Evolutionary conservation across 805 yeast species (phyloP).

Genomic region (Starmerella etchellsii): DNA sequence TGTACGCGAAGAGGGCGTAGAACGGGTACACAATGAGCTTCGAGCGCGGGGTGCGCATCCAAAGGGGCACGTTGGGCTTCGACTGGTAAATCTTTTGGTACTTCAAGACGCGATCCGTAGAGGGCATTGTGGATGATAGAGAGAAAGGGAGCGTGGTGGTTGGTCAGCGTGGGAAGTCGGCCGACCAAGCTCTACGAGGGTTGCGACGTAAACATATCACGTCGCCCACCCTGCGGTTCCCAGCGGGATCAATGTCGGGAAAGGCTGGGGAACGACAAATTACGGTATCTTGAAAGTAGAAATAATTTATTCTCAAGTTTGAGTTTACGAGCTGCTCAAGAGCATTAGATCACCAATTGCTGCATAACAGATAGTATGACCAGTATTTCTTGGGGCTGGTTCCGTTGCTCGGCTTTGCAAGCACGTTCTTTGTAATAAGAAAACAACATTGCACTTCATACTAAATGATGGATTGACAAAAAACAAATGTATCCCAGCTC

Average conservation of each 20-base stretch:
- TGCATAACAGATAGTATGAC: too few species aligned
- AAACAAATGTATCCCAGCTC: too few species aligned
- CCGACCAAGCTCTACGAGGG: background rate
- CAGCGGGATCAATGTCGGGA: background rate
- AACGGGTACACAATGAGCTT: slow-evolving; percentile 65
- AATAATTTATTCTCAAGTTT: too few species aligned
- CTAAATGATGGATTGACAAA: too few species aligned
- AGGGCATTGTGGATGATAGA: slow-evolving; percentile 9
- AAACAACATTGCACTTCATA: too few species aligned
- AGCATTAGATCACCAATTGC: too few species aligned
- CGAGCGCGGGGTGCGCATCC: slow-evolving; percentile 48
- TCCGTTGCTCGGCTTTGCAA: too few species aligned
- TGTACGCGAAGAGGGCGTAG: slow-evolving; percentile 57
- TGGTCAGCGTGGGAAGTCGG: slow-evolving; percentile 9
- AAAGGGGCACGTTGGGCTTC: slow-evolving; percentile 25
- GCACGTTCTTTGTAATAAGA: too few species aligned
- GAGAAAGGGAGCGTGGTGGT: slow-evolving; percentile 5
- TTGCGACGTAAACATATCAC: background rate
- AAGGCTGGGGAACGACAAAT: too few species aligned
- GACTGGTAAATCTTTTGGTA: slow-evolving; percentile 30
- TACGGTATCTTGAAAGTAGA: too few species aligned
- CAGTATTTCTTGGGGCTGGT: too few species aligned
- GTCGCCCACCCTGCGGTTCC: background rate
- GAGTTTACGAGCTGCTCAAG: too few species aligned
- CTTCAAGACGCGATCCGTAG: slow-evolving; percentile 20